Evolutionary conservation across 495 filamentous ascomycete species (phyloP).

Genomic region (Aspergillus egyptiacus): DNA sequence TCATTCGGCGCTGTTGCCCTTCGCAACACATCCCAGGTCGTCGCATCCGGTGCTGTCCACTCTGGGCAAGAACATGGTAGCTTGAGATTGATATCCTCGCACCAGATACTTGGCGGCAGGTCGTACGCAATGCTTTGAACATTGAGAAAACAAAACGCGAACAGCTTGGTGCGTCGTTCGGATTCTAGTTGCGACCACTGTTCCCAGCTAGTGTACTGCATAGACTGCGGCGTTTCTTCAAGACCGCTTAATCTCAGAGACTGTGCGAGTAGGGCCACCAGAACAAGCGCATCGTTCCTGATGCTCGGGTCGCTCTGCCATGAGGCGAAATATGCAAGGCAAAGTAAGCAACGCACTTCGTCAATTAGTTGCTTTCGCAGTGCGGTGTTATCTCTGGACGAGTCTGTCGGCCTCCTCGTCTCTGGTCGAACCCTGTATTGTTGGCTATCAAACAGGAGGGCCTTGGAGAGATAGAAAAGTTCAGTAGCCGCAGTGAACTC

Average conservation of each 20-base stretch:
- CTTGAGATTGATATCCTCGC: slow-evolving; percentile 8
- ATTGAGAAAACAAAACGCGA: slow-evolving; percentile 15
- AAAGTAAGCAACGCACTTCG: slow-evolving; percentile 9
- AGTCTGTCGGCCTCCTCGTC: not conserved
- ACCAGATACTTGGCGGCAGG: slow-evolving; percentile 4
- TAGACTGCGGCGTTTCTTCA: slow-evolving; percentile 27
- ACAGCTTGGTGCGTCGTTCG: slow-evolving; percentile 8
- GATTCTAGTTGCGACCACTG: slow-evolving; percentile 10
- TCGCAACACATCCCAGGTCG: slow-evolving; percentile 6
- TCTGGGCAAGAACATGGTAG: slow-evolving; percentile 15
- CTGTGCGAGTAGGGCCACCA: slow-evolving; percentile 1
- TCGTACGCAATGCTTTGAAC: slow-evolving; percentile 12
- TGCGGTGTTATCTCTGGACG: not conserved
- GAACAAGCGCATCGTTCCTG: not conserved
- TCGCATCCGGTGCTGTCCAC: slow-evolving; percentile 13
- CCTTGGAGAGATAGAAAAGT: slow-evolving; percentile 1
- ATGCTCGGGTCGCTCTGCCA: slow-evolving; percentile 2
- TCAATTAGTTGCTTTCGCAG: not conserved
- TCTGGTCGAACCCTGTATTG: not conserved
- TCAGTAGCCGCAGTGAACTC: not conserved
- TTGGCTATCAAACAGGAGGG: slow-evolving; percentile 3
- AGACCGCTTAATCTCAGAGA: slow-evolving; percentile 4
- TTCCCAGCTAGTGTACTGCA: not conserved
- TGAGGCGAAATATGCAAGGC: slow-evolving; percentile 1
- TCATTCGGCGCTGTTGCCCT: not conserved